phyloP scores from a whole-genome alignment of 2,329 filamentous ascomycete genomes.

The Neonectria punicea region DNA sequence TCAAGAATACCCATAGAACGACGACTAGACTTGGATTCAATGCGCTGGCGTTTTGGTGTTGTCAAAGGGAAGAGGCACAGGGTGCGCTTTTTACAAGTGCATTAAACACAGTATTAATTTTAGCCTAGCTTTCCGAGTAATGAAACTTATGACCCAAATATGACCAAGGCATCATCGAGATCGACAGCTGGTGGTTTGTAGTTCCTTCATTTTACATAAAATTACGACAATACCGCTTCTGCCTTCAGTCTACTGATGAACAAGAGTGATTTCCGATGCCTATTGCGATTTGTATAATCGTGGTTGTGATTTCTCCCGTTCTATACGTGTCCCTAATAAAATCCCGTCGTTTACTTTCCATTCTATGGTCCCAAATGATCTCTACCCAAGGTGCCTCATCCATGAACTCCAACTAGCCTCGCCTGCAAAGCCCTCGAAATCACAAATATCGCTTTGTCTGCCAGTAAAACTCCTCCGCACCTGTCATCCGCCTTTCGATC shows the following conservation, averaged over 20 bases:
- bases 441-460: slow-evolving; percentile 19
- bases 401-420: background rate
- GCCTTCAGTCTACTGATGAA: background rate
- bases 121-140: background rate
- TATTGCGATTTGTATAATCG: background rate
- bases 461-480: slow-evolving; percentile 25
- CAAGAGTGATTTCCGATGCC: background rate
- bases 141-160: background rate
- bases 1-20: background rate
- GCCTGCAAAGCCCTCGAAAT: background rate
- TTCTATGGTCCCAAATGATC: background rate
- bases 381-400: background rate
- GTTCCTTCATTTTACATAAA: background rate
- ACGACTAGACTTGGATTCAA: slow-evolving; percentile 17
- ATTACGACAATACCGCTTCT: background rate
- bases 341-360: background rate
- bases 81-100: background rate
- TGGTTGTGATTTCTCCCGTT: background rate
- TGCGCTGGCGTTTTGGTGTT: slow-evolving; percentile 18
- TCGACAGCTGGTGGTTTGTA: background rate
- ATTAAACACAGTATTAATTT: background rate
- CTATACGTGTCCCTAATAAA: background rate
- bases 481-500: slow-evolving; percentile 25
- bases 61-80: background rate
- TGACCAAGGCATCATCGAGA: background rate